phyloP scores from a whole-genome alignment of 177 flowering plant species.

The Vitis hybrid region DNA sequence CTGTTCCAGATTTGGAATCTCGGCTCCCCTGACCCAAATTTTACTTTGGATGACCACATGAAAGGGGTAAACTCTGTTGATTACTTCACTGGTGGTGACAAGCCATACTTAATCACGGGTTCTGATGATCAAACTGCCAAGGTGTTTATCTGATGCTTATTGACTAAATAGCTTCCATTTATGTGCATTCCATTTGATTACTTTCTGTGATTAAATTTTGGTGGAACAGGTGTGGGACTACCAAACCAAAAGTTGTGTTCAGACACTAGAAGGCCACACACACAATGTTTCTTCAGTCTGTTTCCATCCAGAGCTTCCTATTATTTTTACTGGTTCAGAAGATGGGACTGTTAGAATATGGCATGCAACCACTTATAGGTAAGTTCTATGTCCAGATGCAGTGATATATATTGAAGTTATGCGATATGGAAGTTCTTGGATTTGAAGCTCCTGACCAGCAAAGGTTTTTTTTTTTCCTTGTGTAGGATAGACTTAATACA shows the following conservation, averaged over 20 bases:
- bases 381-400: constrained; percentile 1
- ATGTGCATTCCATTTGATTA: too few relatives aligned
- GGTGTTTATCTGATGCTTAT: constrained; percentile 35
- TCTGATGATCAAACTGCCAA: constrained; percentile 99
- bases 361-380: constrained; percentile 95
- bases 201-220: background rate
- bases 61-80: constrained; percentile 98
- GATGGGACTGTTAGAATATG: constrained; percentile 96
- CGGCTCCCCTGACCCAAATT: constrained; percentile 92
- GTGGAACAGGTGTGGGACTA: constrained; percentile 84
- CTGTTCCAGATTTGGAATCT: constrained; percentile 87
- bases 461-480: too few relatives aligned
- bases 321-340: constrained; percentile 94
- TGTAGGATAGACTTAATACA: too few relatives aligned
- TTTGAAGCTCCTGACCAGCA: too few relatives aligned
- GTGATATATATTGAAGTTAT: background rate
- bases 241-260: constrained; percentile 92
- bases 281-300: constrained; percentile 94
- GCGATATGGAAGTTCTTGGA: too few relatives aligned
- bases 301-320: constrained; percentile 93
- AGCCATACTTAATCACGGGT: constrained; percentile 86
- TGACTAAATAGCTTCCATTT: background rate
- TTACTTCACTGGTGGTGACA: constrained; percentile 88
- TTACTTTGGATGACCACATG: constrained; percentile 88
- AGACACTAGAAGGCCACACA: constrained; percentile 93